Conservation (phyloP, 108 stramenopile genomes). For the Aurantiochytrium sp. region DNA sequence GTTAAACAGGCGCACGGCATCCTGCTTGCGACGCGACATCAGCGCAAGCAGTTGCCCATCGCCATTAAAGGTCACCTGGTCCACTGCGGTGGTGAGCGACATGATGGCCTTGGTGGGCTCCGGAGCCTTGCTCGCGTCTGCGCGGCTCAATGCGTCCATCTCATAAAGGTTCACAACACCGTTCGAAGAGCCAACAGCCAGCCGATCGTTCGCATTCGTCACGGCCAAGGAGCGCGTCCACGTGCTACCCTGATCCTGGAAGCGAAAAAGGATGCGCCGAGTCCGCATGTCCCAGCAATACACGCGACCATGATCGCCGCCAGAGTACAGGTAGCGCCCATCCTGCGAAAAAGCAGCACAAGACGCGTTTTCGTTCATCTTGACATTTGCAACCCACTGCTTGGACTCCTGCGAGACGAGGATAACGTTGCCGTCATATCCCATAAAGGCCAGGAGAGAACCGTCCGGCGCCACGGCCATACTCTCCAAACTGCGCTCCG, state of each 20-base stretch:
- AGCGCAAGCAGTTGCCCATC: slow-evolving; percentile 87
- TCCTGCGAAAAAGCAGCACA: slow-evolving; percentile 71
- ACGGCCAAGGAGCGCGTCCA: slow-evolving; percentile 65
- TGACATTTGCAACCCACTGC: slow-evolving; percentile 74
- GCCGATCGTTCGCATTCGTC: slow-evolving; percentile 32
- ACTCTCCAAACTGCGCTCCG: slow-evolving; percentile 71
- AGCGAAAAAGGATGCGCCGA: slow-evolving; percentile 66
- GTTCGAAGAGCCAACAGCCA: slow-evolving; percentile 85
- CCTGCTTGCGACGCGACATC: slow-evolving; percentile 68
- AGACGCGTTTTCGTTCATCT: slow-evolving; percentile 81
- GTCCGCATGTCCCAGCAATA: slow-evolving; percentile 78
- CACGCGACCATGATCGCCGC: slow-evolving; percentile 86
- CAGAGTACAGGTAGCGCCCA: slow-evolving; percentile 66
- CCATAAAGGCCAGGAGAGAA: slow-evolving; percentile 69
- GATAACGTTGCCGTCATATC: slow-evolving; percentile 84
- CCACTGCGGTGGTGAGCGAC: slow-evolving; percentile 78
- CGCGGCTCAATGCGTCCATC: neutral
- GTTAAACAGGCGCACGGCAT: slow-evolving; percentile 77
- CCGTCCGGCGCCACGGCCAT: slow-evolving; percentile 72
- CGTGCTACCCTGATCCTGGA: slow-evolving; percentile 82
- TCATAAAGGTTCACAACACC: slow-evolving; percentile 89
- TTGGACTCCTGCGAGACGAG: slow-evolving; percentile 66
- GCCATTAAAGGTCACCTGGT: slow-evolving; percentile 66
- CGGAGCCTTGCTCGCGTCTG: neutral
- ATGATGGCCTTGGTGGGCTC: slow-evolving; percentile 79